Evolutionary conservation across 257 asterid species (phyloP), one percentile per base, ranked within the genome.

Genomic region (Voacanga thouarsii): DNA sequence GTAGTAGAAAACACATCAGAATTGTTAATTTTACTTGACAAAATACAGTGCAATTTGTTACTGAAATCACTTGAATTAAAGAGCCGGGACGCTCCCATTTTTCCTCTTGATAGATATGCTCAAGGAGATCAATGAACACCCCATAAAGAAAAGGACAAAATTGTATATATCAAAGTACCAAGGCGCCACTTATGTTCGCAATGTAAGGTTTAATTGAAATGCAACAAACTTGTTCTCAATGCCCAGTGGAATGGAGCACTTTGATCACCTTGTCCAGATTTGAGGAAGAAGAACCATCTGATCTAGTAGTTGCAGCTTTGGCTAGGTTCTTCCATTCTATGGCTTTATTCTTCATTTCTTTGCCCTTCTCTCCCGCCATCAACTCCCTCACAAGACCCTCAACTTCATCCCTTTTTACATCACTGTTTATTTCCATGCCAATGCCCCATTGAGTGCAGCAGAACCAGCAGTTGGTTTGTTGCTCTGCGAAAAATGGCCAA

Each of bases 401-500:
- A 24, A 81, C 72, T 60, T 41, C 85, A n/a, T 78, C 63, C 26
- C 89, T 76, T 50, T 78, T 78, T 23, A 78, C 87, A 45, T 83
- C 66, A 44, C 44, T 68, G 55, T 76, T 77, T 15, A 81, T 83
- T 75, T 85, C 87, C 83, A 83, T 68, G 0, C 82, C 89, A 0
- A 75, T 67, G 0, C 82, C 85, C 83, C 74, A 80, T 14, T 49
- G 24, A 0, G 63, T 76, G 55, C 85, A 80, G 39, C 56, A 72
- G 55, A 37, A 80, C 87, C 83, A 76, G 45, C 85, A 78, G 28
- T 83, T 85, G 2, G 85, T 78, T 9, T 71, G 81, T 44, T 85
- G 86, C 7, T 80, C 86, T 0, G 85, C 79, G 19, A 82, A 82
- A 33, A 85, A 80, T 0, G 88, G 86, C 86, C 88, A 85, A 64